A percentile compares a stretch with the other conserved stretches of the same genome.
Evolutionary conservation across 805 yeast genomes (phyloP).

Genomic region (Starmerella stellata): DNA sequence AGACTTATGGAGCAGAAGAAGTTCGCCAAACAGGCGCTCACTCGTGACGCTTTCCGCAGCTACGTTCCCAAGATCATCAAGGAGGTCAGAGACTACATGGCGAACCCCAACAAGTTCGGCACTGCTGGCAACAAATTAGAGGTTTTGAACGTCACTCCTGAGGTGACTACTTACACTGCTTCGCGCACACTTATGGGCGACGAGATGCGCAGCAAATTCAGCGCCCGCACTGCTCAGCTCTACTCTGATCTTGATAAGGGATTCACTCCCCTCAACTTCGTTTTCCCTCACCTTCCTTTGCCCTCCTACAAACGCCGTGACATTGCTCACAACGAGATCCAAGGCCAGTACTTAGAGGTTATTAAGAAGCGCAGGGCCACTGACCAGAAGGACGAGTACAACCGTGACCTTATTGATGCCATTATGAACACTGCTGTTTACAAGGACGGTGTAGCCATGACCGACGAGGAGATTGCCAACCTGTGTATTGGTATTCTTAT

Average conservation of each 20-base stretch:
- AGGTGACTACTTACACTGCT: slow-evolving; percentile 90
- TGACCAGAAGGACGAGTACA: slow-evolving; percentile 46
- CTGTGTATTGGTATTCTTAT: slow-evolving; percentile 84
- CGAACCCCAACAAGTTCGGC: slow-evolving; percentile 22
- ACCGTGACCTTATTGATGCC: slow-evolving; percentile 77
- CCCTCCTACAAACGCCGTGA: slow-evolving; percentile 75
- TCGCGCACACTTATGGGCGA: slow-evolving; percentile 80
- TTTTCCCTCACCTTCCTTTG: slow-evolving; percentile 82
- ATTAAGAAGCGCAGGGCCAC: slow-evolving; percentile 49
- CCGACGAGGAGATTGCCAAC: slow-evolving; percentile 87
- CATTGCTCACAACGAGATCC: slow-evolving; percentile 64
- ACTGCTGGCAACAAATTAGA: slow-evolving; percentile 19
- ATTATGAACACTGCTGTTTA: slow-evolving; percentile 67
- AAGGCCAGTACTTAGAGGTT: slow-evolving; percentile 61
- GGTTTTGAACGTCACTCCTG: slow-evolving; percentile 76
- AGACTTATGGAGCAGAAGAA: slow-evolving; percentile 96
- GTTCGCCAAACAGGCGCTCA: slow-evolving; percentile 78
- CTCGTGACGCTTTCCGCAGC: slow-evolving; percentile 60
- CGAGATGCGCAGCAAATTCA: slow-evolving; percentile 70
- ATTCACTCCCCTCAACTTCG: slow-evolving; percentile 88
- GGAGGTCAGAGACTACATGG: slow-evolving; percentile 55
- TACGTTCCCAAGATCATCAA: slow-evolving; percentile 80
- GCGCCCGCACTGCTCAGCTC: slow-evolving; percentile 63
- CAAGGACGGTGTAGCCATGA: slow-evolving; percentile 86
- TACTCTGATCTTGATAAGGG: slow-evolving; percentile 91